These are phyloP conservation scores for Posidonia australis DNA, from an alignment of 106 monocot genomes.

Conservation along the genomic window DNA sequence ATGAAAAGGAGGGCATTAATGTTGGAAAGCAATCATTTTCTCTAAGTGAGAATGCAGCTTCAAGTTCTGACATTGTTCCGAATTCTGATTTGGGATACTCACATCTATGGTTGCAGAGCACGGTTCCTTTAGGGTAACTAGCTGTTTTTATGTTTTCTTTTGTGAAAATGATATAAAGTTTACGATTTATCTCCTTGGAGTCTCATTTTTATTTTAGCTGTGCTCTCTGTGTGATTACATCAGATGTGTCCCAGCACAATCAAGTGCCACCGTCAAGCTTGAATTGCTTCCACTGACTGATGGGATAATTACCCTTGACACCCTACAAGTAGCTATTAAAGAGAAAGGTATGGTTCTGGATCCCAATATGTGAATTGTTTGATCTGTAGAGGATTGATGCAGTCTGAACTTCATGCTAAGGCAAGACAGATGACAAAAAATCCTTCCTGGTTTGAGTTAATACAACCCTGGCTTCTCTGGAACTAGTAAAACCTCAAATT, in stretches of 20 bases:
- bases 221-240: background rate
- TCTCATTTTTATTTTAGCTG: background rate
- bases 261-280: constrained; percentile 78
- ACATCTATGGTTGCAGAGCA: constrained; percentile 91
- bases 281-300: constrained; percentile 92
- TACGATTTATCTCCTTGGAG: background rate
- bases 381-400: background rate
- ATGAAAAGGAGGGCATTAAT: constrained; percentile 25
- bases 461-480: too few species aligned
- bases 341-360: constrained; percentile 59
- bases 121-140: constrained; percentile 79
- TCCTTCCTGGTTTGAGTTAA: background rate
- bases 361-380: background rate
- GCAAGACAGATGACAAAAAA: background rate
- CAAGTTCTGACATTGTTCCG: constrained; percentile 28
- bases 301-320: constrained; percentile 88
- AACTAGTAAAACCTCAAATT: too few species aligned
- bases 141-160: background rate
- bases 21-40: constrained; percentile 23
- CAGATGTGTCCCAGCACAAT: constrained; percentile 87
- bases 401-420: background rate
- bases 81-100: constrained; percentile 40
- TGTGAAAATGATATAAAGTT: background rate
- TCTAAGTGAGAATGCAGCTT: constrained; percentile 15
- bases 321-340: constrained; percentile 65